Base-by-base conservation (phyloP, 1,139 yeast species). In the Lodderomyces pseudojiufengensis region DNA sequence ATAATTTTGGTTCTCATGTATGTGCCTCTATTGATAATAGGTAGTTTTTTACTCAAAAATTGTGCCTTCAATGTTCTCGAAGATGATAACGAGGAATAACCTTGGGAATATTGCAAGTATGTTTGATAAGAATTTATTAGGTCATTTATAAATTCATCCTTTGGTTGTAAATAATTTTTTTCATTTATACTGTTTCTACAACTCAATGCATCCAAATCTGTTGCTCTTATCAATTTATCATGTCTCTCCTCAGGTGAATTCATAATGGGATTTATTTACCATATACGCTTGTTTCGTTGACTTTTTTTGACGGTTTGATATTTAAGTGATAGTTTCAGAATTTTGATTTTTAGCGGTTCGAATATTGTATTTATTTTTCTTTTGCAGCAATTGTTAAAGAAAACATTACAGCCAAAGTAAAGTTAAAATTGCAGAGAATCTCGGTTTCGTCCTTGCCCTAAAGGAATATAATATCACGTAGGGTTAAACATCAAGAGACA, bases 141-240 rank as follows among this genome's bases (percentile, higher is more conserved):
- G 9, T 56, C 48, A 15, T 61, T 57, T 14, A 84, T 59, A 45
- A 59, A 69, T 3, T 60, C 60, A 49, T 90, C 95, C 0, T 49
- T 42, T 0, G 65, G 65, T 2, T 57, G 49, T 36, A 82, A 62
- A 48, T 86, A 85, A 1, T 73, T 69, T 36, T 66, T 69, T 3
- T 52, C 38, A 36, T 71, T 70, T 5, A 94, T 83, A 26, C 82
- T 73, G 43, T 65, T 60, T 33, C 94, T 75, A 44, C 95, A 81
- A 16, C 88, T 73, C 13, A 90, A 60, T 0, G 97, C 97, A 59
- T 90, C 97, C 35, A 76, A 65, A 51, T 90, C 97, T 0, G 98
- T 90, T 0, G 80, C 72, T 37, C 85, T 65, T 11, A 84, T 69
- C 9, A 73, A 63, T 39, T 71, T 69, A 42, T 80, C 84, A 33